Percentiles rank a stretch among this genome's conserved stretches.
phyloP scores from a whole-genome alignment of 106 monocot species.

The Dioscorea alata region DNA sequence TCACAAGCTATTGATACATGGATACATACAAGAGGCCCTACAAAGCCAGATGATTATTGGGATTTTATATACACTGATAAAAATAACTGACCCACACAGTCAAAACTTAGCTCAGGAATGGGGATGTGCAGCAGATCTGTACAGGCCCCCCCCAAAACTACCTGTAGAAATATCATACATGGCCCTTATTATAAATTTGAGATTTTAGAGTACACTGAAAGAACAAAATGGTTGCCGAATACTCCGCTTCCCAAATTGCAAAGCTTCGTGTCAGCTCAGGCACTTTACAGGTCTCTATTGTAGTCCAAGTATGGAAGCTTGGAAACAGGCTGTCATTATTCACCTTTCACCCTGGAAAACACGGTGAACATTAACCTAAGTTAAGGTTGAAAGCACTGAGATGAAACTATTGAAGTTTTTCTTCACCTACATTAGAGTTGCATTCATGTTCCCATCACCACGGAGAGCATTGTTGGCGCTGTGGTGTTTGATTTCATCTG shows the following conservation, averaged over 20 bases:
- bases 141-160: neutral
- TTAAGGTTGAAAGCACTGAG: neutral
- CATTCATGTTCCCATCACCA: constrained; percentile 20
- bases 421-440: constrained; percentile 40
- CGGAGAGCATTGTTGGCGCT: constrained; percentile 19
- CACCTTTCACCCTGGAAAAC: constrained; percentile 26
- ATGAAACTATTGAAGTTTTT: too few relatives aligned
- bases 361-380: neutral
- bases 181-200: too few relatives aligned
- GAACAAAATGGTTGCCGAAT: too few relatives aligned
- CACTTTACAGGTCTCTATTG: too few relatives aligned
- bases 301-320: too few relatives aligned
- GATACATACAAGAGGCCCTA: neutral
- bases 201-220: too few relatives aligned
- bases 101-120: constrained; percentile 1
- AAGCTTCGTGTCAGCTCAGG: too few relatives aligned
- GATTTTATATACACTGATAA: neutral
- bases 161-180: too few relatives aligned
- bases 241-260: too few relatives aligned
- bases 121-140: constrained; percentile 3
- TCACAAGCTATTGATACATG: neutral
- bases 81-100: neutral
- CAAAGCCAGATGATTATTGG: neutral
- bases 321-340: neutral
- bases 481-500: constrained; percentile 18